Evolutionary conservation across 192 early-diverging fungal species (phyloP).

Genomic region (Coemansia sp.): DNA sequence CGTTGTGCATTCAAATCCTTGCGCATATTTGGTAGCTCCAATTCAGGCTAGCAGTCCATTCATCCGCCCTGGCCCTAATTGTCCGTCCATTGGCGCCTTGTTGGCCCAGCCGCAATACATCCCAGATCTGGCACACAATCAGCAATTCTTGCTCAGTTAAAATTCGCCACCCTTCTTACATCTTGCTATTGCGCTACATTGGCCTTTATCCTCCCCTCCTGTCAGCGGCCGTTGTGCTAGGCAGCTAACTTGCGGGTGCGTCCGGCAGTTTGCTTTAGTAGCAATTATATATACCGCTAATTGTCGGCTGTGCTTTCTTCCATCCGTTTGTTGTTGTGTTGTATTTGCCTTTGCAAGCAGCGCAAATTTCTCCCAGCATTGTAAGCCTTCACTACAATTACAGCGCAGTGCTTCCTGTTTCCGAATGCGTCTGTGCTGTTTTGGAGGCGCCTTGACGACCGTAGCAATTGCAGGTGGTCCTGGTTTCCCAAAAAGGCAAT

Average conservation of each 20-base stretch:
- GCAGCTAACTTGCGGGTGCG: not conserved
- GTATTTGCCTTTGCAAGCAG: conserved; percentile 8
- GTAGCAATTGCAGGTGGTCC: conserved; percentile 3
- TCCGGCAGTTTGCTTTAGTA: conserved; percentile 3
- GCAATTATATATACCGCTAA: conserved; percentile 8
- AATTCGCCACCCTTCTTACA: not conserved
- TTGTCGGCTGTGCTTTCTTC: conserved; percentile 1
- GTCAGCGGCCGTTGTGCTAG: conserved; percentile 1
- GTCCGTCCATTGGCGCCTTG: not conserved
- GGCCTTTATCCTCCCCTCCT: not conserved
- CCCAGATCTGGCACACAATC: not conserved
- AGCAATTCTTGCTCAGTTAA: not conserved
- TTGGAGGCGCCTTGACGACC: not conserved
- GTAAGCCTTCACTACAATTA: no score
- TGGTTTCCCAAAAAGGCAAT: conserved; percentile 10
- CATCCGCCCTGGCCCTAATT: conserved; percentile 8
- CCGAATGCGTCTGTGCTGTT: conserved; percentile 7
- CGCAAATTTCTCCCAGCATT: no score
- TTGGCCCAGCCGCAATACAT: conserved; percentile 3
- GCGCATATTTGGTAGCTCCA: conserved; percentile 1
- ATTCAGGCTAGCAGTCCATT: conserved; percentile 6
- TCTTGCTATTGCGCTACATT: not conserved
- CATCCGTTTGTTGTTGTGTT: not conserved
- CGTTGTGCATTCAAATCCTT: not conserved
- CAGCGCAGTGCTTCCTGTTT: not conserved